phyloP scores from a whole-genome alignment of 371 early-diverging fungal species.

The Mortierella sp. region DNA sequence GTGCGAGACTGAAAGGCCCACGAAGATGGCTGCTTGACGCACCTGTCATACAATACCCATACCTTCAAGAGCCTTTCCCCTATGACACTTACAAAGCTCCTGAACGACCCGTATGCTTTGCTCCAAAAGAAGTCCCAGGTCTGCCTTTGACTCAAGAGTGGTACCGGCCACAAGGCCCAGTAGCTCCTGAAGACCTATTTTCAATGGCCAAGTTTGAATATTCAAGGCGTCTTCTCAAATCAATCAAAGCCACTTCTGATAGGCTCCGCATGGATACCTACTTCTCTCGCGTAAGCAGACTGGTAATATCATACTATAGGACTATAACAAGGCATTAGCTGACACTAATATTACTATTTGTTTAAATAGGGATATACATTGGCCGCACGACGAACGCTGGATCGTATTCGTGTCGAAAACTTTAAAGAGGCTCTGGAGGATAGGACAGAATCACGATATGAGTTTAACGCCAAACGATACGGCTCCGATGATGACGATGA shows the following conservation, averaged over 20 bases:
- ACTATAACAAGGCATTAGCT: neutral
- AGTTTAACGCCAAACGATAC: too few species aligned
- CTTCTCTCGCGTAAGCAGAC: constrained; percentile 20
- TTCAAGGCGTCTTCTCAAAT: constrained; percentile 10
- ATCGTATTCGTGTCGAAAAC: constrained; percentile 3
- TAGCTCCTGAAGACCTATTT: constrained; percentile 16
- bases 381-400: constrained; percentile 14
- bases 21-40: constrained; percentile 10
- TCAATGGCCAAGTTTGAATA: constrained; percentile 21
- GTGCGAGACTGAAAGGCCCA: too few species aligned
- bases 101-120: neutral
- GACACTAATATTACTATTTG: neutral
- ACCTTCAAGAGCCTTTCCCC: constrained; percentile 29
- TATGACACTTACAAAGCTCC: constrained; percentile 6
- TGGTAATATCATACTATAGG: neutral
- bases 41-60: constrained; percentile 23
- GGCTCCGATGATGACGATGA: too few species aligned
- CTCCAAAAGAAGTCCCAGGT: neutral
- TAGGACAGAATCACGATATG: neutral
- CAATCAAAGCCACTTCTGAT: constrained; percentile 2
- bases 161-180: constrained; percentile 26
- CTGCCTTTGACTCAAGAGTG: constrained; percentile 2
- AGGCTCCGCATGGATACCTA: constrained; percentile 25
- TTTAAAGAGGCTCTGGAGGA: neutral
- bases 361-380: constrained; percentile 26